These are phyloP conservation scores for Sphaerosporella brunnea DNA, from an alignment of 495 filamentous ascomycete species.

Conservation along the genomic window DNA sequence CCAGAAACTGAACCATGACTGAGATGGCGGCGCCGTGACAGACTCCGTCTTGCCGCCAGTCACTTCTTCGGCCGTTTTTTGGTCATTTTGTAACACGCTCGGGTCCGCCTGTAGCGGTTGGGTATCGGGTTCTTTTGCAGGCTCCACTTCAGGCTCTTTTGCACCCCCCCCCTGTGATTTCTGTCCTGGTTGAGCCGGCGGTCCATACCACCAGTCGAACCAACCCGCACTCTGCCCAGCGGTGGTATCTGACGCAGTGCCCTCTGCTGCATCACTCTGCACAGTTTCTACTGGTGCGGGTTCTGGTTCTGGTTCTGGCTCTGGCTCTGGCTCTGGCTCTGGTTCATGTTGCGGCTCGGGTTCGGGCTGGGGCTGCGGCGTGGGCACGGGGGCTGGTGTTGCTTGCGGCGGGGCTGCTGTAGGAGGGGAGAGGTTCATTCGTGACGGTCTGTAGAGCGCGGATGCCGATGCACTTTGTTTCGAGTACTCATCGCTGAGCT, in stretches of 20 bases:
- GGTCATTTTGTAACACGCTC: too few species aligned
- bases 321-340: background rate
- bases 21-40: slow-evolving; percentile 8
- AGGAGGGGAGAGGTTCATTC: background rate
- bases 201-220: slow-evolving; percentile 22
- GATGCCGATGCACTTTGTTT: background rate
- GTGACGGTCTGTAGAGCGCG: background rate
- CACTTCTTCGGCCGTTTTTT: background rate
- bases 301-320: background rate
- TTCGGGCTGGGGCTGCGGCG: background rate
- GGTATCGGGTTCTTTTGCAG: background rate
- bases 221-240: background rate
- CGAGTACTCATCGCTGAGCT: background rate
- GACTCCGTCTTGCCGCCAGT: background rate
- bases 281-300: background rate
- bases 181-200: slow-evolving; percentile 7
- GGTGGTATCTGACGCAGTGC: background rate
- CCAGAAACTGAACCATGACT: slow-evolving; percentile 24
- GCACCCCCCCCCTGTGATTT: slow-evolving; percentile 1
- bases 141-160: background rate
- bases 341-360: background rate
- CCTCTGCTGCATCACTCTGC: background rate
- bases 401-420: background rate
- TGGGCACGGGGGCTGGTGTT: background rate
- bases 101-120: background rate